Evolutionary conservation across 108 stramenopile genomes (phyloP).

Genomic region (Cyclostephanos invisitatus): DNA sequence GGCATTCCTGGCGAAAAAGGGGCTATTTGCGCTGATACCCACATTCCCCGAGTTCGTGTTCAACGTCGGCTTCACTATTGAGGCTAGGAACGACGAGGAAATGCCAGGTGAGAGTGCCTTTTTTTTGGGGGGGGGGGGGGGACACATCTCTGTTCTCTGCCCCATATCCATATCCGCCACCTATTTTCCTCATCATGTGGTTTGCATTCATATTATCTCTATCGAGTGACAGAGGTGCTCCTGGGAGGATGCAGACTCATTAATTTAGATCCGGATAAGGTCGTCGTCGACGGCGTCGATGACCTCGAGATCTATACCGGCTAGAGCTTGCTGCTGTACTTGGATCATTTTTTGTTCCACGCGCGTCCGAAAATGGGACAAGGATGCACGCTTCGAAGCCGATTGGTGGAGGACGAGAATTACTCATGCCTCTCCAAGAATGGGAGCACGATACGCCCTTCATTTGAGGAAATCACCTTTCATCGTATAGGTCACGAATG

Average conservation of each 20-base stretch:
- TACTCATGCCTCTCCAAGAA: too few species aligned
- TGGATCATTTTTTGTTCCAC: neutral
- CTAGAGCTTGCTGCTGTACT: neutral
- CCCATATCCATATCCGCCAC: too few species aligned
- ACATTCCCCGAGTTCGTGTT: conserved; percentile 47
- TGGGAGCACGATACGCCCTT: too few species aligned
- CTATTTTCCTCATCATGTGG: neutral
- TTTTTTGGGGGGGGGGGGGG: neutral
- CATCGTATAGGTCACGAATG: too few species aligned
- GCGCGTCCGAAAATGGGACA: too few species aligned
- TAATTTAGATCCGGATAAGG: conserved; percentile 48
- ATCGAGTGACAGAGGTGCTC: conserved; percentile 36
- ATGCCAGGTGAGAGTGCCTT: conserved; percentile 44
- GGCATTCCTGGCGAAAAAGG: conserved; percentile 49
- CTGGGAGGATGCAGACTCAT: conserved; percentile 49
- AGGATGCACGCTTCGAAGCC: too few species aligned
- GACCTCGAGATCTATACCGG: conserved; percentile 3
- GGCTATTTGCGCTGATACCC: conserved; percentile 25
- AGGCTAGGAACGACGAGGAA: conserved; percentile 41
- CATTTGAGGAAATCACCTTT: too few species aligned
- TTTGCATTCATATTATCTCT: neutral
- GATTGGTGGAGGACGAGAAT: too few species aligned
- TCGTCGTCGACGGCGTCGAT: conserved; percentile 31
- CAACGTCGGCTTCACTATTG: conserved; percentile 49
- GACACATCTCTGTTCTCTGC: neutral